A percentile compares a stretch with the other conserved stretches of the same genome.
These are phyloP conservation scores for Tremellales sp. DNA, from an alignment of 1,284 basidiomycete species.

Conservation along the genomic window DNA sequence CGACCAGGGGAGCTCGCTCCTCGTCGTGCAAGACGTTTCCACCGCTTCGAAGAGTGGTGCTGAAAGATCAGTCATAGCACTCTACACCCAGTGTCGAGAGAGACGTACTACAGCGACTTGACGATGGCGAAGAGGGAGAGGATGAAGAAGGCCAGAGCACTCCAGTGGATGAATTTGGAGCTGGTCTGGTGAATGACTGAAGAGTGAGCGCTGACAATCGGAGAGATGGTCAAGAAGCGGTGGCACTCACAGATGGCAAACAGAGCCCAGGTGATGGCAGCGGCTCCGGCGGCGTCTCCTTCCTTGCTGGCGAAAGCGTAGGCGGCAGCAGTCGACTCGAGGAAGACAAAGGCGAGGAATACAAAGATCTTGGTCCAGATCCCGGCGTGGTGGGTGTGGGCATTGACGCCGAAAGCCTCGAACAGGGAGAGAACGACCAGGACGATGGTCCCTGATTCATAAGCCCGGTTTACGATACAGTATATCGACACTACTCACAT, in stretches of 20 bases:
- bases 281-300: slow-evolving; percentile 62
- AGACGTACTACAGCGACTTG: slow-evolving; percentile 54
- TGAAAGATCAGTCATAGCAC: slow-evolving; percentile 11
- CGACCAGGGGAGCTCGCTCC: slow-evolving; percentile 72
- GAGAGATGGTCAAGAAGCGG: not conserved
- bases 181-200: slow-evolving; percentile 58
- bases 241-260: slow-evolving; percentile 43
- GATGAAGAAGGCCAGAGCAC: slow-evolving; percentile 77
- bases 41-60: slow-evolving; percentile 45
- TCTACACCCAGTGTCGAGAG: not conserved
- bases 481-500: slow-evolving; percentile 52
- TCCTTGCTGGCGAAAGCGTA: slow-evolving; percentile 86
- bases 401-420: slow-evolving; percentile 83
- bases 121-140: slow-evolving; percentile 77
- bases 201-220: slow-evolving; percentile 7
- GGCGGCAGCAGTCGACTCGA: slow-evolving; percentile 83
- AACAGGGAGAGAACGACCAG: slow-evolving; percentile 83
- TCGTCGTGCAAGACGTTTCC: slow-evolving; percentile 65
- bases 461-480: not conserved
- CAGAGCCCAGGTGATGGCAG: slow-evolving; percentile 47
- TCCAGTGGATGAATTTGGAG: slow-evolving; percentile 77
- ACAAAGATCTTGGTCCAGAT: slow-evolving; percentile 91
- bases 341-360: slow-evolving; percentile 85
- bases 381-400: slow-evolving; percentile 62
- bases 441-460: slow-evolving; percentile 65